These are phyloP conservation scores for Phytophthora europaea DNA, from an alignment of 352 stramenopile genomes.

Conservation along the genomic window DNA sequence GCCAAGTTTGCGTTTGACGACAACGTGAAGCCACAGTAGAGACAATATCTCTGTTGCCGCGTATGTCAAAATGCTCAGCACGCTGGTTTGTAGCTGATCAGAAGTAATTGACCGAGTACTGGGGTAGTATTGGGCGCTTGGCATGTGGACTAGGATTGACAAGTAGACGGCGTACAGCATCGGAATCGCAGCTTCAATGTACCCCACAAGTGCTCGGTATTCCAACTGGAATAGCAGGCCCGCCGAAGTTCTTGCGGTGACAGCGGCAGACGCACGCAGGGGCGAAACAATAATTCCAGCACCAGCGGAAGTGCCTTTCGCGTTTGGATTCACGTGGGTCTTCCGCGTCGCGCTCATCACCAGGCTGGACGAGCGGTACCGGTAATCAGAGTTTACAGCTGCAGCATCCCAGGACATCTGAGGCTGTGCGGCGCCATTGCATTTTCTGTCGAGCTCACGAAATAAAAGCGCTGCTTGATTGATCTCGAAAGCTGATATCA, in stretches of 20 bases:
- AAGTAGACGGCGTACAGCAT: constrained; percentile 24
- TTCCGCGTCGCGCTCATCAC: background rate
- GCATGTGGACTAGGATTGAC: constrained; percentile 20
- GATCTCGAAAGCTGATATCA: background rate
- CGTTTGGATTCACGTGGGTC: background rate
- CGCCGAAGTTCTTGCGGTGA: background rate
- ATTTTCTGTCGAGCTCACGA: background rate
- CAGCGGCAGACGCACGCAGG: background rate
- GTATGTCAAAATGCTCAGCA: constrained; percentile 14
- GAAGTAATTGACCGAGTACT: background rate
- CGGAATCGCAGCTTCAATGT: constrained; percentile 33
- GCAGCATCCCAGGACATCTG: background rate
- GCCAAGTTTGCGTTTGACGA: constrained; percentile 20
- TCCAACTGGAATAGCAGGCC: constrained; percentile 29
- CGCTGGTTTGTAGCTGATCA: background rate
- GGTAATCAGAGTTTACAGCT: background rate
- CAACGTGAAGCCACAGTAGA: constrained; percentile 12
- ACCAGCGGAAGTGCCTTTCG: too few species aligned
- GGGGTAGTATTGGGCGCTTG: constrained; percentile 31
- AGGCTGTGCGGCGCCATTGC: background rate
- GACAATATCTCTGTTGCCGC: constrained; percentile 5
- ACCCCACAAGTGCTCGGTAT: constrained; percentile 23
- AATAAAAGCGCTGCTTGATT: background rate
- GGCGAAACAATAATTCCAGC: too few species aligned
- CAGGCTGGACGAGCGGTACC: background rate